Evolutionary conservation across 2,329 filamentous ascomycete species (phyloP).

Genomic region (Alternaria postmessia): DNA sequence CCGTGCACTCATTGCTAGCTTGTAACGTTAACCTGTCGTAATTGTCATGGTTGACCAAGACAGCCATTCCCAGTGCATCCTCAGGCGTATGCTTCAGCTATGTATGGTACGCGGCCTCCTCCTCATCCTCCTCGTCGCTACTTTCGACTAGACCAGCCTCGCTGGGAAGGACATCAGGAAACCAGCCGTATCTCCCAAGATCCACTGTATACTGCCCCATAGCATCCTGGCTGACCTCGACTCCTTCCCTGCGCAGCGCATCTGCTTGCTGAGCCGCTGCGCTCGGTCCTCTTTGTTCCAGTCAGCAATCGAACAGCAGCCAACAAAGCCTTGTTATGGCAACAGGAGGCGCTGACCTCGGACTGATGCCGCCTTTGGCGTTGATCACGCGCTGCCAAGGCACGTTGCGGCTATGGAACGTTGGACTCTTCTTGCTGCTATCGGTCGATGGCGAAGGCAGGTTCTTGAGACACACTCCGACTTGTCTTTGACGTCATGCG

Average conservation of each 20-base stretch:
- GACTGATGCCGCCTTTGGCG: slow-evolving; percentile 83
- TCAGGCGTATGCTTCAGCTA: slow-evolving; percentile 28
- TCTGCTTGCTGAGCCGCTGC: slow-evolving; percentile 58
- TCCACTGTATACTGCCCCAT: slow-evolving; percentile 60
- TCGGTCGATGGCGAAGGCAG: slow-evolving; percentile 65
- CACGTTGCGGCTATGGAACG: slow-evolving; percentile 79
- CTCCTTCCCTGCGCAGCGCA: slow-evolving; percentile 57
- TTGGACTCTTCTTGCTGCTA: slow-evolving; percentile 50
- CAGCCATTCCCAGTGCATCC: slow-evolving; percentile 6
- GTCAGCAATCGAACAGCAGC: slow-evolving; percentile 30
- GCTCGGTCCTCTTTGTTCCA: slow-evolving; percentile 51
- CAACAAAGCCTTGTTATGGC: slow-evolving; percentile 20
- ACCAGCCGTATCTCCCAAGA: slow-evolving; percentile 59
- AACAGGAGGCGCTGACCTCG: slow-evolving; percentile 65
- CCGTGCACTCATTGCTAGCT: slow-evolving; percentile 26
- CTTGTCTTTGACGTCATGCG: slow-evolving; percentile 67
- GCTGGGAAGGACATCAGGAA: slow-evolving; percentile 60
- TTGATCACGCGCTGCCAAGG: slow-evolving; percentile 97
- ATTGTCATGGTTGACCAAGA: slow-evolving; percentile 8
- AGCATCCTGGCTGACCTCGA: slow-evolving; percentile 55
- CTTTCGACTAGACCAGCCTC: slow-evolving; percentile 51
- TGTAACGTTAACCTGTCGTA: slow-evolving; percentile 17
- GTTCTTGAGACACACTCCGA: slow-evolving; percentile 89
- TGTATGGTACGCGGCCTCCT: slow-evolving; percentile 47
- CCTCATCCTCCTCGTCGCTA: slow-evolving; percentile 43